These are phyloP conservation scores for Sugiyamaella chiloensis DNA, from an alignment of 805 yeast genomes.

Conservation along the genomic window DNA sequence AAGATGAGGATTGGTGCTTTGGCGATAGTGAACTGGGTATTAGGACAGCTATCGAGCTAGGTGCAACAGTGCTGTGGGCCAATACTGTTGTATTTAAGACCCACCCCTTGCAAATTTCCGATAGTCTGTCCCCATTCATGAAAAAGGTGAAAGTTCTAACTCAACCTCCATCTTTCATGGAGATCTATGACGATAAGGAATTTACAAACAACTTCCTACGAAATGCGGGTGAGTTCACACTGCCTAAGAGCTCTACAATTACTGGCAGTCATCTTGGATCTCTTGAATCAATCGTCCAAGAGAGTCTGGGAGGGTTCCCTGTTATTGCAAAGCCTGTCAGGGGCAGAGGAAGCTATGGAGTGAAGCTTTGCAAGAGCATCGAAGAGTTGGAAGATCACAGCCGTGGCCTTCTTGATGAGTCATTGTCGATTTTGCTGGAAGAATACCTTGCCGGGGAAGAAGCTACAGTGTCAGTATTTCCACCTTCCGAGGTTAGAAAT, in stretches of 20 bases:
- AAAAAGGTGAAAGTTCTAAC: background rate
- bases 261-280: background rate
- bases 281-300: background rate
- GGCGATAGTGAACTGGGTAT: background rate
- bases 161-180: background rate
- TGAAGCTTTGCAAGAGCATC: background rate
- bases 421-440: background rate
- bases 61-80: background rate
- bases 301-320: background rate
- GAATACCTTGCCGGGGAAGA: background rate
- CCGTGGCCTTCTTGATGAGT: background rate
- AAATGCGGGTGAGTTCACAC: background rate
- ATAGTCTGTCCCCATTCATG: background rate
- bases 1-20: background rate
- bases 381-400: background rate
- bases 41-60: background rate
- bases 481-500: background rate
- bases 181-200: background rate
- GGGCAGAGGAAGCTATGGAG: slow-evolving; percentile 1
- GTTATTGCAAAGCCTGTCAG: background rate
- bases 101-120: background rate
- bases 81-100: background rate
- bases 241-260: background rate
- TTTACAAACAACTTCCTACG: background rate
- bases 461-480: background rate